Conservation (phyloP, 2,329 filamentous ascomycete genomes). For the Colletotrichum neosansevieriae region DNA sequence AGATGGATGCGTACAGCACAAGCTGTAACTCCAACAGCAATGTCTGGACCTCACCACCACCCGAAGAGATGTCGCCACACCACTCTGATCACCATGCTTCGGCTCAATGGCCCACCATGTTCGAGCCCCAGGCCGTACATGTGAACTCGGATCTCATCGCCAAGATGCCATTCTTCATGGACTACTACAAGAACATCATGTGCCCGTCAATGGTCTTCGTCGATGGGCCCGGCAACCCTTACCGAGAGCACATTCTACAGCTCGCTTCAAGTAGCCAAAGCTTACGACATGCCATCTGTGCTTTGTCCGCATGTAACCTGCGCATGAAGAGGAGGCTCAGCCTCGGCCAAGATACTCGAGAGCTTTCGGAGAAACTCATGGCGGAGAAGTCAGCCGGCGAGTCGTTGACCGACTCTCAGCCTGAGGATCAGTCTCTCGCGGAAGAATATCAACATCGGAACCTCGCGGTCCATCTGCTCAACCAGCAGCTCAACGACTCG, state of each 20-base stretch:
- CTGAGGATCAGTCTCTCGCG: slow-evolving; percentile 75
- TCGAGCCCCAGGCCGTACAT: slow-evolving; percentile 61
- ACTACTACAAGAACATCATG: slow-evolving; percentile 94
- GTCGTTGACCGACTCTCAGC: slow-evolving; percentile 58
- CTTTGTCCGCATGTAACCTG: slow-evolving; percentile 88
- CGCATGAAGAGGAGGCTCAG: slow-evolving; percentile 83
- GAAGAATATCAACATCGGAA: slow-evolving; percentile 87
- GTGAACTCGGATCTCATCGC: slow-evolving; percentile 75
- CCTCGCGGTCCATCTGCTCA: slow-evolving; percentile 83
- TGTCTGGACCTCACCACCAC: slow-evolving; percentile 60
- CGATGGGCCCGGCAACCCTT: slow-evolving; percentile 87
- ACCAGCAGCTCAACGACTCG: slow-evolving; percentile 84
- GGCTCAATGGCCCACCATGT: slow-evolving; percentile 61
- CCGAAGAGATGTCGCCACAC: slow-evolving; percentile 60
- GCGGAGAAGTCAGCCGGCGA: slow-evolving; percentile 60
- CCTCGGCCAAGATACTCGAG: slow-evolving; percentile 67
- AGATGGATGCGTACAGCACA: slow-evolving; percentile 65
- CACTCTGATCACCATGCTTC: slow-evolving; percentile 57
- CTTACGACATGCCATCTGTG: slow-evolving; percentile 92
- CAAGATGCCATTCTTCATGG: slow-evolving; percentile 88
- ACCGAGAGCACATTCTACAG: slow-evolving; percentile 83
- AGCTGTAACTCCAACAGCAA: slow-evolving; percentile 61
- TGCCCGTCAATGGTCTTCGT: slow-evolving; percentile 93
- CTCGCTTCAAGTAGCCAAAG: slow-evolving; percentile 83
- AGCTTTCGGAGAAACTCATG: slow-evolving; percentile 61